These are phyloP conservation scores for Nannochloropsis oceanica DNA, from an alignment of 108 stramenopile genomes.

Conservation along the genomic window DNA sequence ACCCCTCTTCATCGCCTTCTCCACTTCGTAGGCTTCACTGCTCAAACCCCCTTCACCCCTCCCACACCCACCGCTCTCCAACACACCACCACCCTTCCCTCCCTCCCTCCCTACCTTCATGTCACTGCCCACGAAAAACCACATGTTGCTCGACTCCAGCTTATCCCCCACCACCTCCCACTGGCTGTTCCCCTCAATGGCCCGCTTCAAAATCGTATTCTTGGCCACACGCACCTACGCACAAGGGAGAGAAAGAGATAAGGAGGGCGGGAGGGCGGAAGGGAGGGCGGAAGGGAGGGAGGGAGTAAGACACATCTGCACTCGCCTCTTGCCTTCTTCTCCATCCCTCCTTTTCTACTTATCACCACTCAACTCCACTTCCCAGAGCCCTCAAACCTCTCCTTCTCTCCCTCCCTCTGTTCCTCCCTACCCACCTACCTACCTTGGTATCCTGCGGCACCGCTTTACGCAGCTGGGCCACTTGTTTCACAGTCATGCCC, in stretches of 20 bases:
- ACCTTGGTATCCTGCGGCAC: background rate
- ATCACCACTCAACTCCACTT: too few species aligned
- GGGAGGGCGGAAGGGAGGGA: background rate
- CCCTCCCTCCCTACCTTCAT: background rate
- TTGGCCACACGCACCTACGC: background rate
- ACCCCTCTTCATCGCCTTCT: too few species aligned
- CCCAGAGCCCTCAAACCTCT: too few species aligned
- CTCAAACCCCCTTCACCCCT: too few species aligned
- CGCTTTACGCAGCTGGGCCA: background rate
- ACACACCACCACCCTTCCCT: background rate
- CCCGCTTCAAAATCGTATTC: background rate
- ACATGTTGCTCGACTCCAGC: background rate
- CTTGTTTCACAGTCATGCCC: background rate
- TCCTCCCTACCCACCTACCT: too few species aligned
- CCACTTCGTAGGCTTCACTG: too few species aligned
- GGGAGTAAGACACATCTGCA: background rate
- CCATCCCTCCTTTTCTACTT: too few species aligned
- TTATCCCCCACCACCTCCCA: background rate
- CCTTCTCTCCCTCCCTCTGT: too few species aligned
- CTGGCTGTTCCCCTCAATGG: background rate
- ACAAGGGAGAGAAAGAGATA: background rate
- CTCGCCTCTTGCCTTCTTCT: too few species aligned
- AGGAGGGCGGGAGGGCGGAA: background rate
- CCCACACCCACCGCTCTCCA: too few species aligned
- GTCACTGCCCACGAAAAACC: background rate